Evolutionary conservation across 345 rosid genomes (phyloP), one percentile per base, ranked within the genome.

Genomic region (Psidium guajava): DNA sequence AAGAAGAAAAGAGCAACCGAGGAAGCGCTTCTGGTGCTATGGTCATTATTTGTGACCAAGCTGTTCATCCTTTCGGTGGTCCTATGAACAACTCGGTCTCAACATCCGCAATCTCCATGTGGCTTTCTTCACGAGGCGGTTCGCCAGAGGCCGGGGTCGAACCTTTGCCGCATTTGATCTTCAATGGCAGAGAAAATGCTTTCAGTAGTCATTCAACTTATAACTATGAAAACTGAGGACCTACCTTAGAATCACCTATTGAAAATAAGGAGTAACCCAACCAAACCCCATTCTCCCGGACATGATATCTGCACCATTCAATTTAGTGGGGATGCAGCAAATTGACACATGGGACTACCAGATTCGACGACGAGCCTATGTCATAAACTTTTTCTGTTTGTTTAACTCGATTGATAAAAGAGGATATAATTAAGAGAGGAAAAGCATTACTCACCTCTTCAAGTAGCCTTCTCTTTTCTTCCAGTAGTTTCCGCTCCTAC

Each of bases 41-140:
- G 2, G 80, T 32, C 47, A 69, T 36, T 36, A 36, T 36, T 69
- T 28, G 6, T 49, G 40, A 28, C 54, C 8, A 25, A 28, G 25
- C 81, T 8, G 51, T 25, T 84, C 24, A 61, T 83, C 85, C 47
- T 50, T 42, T 83, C 0, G 85, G 87, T 21, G 47, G 87, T 6
- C 87, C 87, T 13, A 86, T 86, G 81, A 82, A 86, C 85, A 86
- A 52, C 51, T 86, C 85, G 27, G 87, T 86, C 85, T n/a, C 87
- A 0, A 86, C 87, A 8, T 64, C 87, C 82, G 24, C 54, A 16
- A 6, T 22, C 27, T 83, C 84, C 5, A 73, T 15, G 13, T 21
- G 47, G 25, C 74, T 36, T 36, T 69, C 47, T 69, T 69, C 47
- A 69, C 80, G 47, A 18, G 80, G 80, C 24, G 25, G 80, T 32